Base-by-base conservation (phyloP, 2,329 filamentous ascomycete species). In the Ploettnerulaceae sp. region DNA sequence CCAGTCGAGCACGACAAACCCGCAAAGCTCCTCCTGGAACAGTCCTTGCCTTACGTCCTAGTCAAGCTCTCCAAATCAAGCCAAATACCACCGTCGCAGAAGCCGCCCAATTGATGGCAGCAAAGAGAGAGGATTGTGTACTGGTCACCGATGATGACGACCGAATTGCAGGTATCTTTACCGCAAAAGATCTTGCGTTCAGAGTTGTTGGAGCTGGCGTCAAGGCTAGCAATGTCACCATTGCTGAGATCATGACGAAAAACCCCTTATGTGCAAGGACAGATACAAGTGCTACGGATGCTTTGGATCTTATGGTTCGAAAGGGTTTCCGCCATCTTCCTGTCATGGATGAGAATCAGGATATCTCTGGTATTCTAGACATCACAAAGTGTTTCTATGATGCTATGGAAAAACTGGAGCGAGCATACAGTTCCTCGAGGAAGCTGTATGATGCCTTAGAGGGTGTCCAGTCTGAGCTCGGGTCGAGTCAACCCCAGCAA, bases 381-480 rank as follows among this genome's bases (percentile, higher is more conserved):
- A 98, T 98, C 61, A 98, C 93, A 47, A 98, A 97, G 71, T 98
- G 93, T 71, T 98, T 98, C 69, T 98, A 98, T 70, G 93, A 98
- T 70, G 93, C 93, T 33, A 98, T 98, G 93, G 93, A 98, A 74
- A 98, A 98, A 74, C 73, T 98, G 51, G 93, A 98, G 74, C 85
- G 93, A 41, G 93, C 93, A 40, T 98, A 98, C 67, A 89, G 89
- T 56, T 97, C 93, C 12, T 98, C 93, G n/a, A 82, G 93, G 58
- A 95, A 96, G 69, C 78, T 98, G 17, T 97, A 98, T 67, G 93
- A 97, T 73, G 93, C 93, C 25, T 73, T 98, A 48, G 93, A 98
- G 70, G 93, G 93, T 67, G 93, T 98, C 3, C 93, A 98, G 70
- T 95, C 91, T 2, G 93, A 98, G 68, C 76, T 98, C 26, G 93